Evolutionary conservation across 805 yeast species (phyloP).

Genomic region (Wickerhamomyces silvicola): DNA sequence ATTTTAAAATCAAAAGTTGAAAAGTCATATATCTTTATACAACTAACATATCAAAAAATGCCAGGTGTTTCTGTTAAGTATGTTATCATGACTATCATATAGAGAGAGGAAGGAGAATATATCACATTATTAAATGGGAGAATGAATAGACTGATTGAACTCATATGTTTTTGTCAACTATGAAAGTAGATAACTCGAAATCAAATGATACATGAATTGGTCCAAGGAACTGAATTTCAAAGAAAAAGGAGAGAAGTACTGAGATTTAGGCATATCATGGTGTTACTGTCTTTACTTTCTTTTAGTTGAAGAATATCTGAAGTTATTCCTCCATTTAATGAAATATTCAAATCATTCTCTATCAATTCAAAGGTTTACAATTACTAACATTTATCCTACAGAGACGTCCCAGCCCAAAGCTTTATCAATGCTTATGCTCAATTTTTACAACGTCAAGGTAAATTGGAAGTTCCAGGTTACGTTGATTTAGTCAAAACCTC

Average conservation of each 20-base stretch:
- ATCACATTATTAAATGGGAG: background rate
- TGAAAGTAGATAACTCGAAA: too few relatives aligned
- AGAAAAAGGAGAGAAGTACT: too few relatives aligned
- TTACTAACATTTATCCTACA: slow-evolving; percentile 33
- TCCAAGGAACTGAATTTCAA: too few relatives aligned
- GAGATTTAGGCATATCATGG: too few relatives aligned
- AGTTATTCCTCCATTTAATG: too few relatives aligned
- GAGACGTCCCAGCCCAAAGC: slow-evolving; percentile 99
- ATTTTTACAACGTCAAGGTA: slow-evolving; percentile 99
- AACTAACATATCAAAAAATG: slow-evolving; percentile 49
- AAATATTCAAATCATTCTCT: too few relatives aligned
- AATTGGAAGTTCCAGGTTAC: slow-evolving; percentile 99
- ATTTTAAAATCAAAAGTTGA: slow-evolving; percentile 8
- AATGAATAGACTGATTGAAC: background rate
- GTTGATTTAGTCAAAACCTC: slow-evolving; percentile 99
- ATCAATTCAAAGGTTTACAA: slow-evolving; percentile 4
- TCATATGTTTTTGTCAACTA: too few relatives aligned
- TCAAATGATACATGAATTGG: too few relatives aligned
- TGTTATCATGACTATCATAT: slow-evolving; percentile 29
- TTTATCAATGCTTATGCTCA: slow-evolving; percentile 99
- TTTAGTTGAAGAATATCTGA: too few relatives aligned
- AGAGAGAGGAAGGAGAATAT: background rate
- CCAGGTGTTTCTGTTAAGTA: slow-evolving; percentile 98
- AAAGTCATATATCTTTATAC: slow-evolving; percentile 5
- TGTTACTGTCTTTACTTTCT: too few relatives aligned